Evolutionary conservation across 139 green algal species (phyloP), one percentile per base, ranked within the genome.

Genomic region (Chlorella sp.): DNA sequence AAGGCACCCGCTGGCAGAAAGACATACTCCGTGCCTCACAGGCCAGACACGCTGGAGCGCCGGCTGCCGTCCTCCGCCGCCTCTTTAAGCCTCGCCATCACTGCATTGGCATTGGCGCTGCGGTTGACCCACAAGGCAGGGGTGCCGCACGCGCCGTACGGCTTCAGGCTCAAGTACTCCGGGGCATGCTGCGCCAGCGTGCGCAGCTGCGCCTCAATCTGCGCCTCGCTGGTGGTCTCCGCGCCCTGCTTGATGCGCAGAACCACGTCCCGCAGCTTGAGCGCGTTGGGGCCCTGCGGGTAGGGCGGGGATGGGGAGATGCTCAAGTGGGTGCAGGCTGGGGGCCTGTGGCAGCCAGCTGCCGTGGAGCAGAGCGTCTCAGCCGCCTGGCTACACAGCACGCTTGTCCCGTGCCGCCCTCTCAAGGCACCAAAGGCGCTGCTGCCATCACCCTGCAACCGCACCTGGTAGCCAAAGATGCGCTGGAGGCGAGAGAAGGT

Each of bases 81-180:
- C 9, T 60, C 51, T 15, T 15, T 9, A 3, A 60, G 83, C 38
- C 38, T 36, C 1, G 30, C 39, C 62, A 71, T 63, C 32, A 87
- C 25, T 5, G 62, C 74, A 36, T 62, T 69, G 28, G 38, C 56
- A 51, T 72, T 63, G 44, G 25, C 36, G 17, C 6, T 7, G 28
- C 87, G 67, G 60, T 90, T 67, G 5, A 88, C 18, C 87, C 87
- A 90, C 20, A 88, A 39, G 6, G 87, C 84, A 25, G 87, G 87
- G 32, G 87, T 88, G 69, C 68, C 74, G 83, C 82, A 84, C 20
- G 39, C 26, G n/a, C 87, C 87, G 36, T 67, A 90, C 28, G 87
- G 82, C 30, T 57, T 51, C 34, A 90, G 57, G 39, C 20, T 28
- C 13, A 87, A 23, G 32, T 72, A 90, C 21, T 90, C 83, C 21